These are phyloP conservation scores for Apium graveolens DNA, from an alignment of 129 eudicot genomes.

Conservation along the genomic window DNA sequence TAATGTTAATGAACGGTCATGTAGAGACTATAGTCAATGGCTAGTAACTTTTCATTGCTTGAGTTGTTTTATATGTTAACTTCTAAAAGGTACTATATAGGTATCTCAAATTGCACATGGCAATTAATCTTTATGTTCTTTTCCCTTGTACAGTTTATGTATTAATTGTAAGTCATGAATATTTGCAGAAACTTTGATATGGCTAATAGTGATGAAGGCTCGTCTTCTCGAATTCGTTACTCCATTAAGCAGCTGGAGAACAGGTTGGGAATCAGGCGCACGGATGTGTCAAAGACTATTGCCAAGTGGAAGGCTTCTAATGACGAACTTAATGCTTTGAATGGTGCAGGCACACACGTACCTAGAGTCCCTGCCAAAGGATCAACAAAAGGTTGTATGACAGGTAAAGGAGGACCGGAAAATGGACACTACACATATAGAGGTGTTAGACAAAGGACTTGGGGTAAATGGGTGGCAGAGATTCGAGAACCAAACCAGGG, in stretches of 20 bases:
- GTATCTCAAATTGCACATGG: too few species aligned
- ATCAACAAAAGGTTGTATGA: slow-evolving; percentile 91
- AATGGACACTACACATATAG: slow-evolving; percentile 46
- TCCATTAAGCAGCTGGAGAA: slow-evolving; percentile 36
- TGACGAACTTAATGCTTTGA: slow-evolving; percentile 19
- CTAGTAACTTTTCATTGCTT: too few species aligned
- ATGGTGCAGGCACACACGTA: slow-evolving; percentile 8
- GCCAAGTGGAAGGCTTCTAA: slow-evolving; percentile 69
- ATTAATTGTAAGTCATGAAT: neutral
- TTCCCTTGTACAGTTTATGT: too few species aligned
- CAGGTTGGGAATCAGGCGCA: slow-evolving; percentile 36
- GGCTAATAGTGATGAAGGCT: neutral
- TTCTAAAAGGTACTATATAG: too few species aligned
- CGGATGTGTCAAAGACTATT: slow-evolving; percentile 51
- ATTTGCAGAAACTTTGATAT: neutral
- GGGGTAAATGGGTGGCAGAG: slow-evolving; percentile 99
- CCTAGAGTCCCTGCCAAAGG: slow-evolving; percentile 71
- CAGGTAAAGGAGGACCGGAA: slow-evolving; percentile 89
- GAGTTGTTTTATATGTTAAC: too few species aligned
- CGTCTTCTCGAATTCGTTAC: slow-evolving; percentile 12
- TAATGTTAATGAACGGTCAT: too few species aligned
- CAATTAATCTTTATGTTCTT: too few species aligned
- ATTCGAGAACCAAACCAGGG: slow-evolving; percentile 82
- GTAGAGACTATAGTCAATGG: too few species aligned
- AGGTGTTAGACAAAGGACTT: slow-evolving; percentile 91